Percentiles rank a stretch among this genome's conserved stretches.
phyloP scores from a whole-genome alignment of 495 filamentous ascomycete species.

The Xylaria nigripes region DNA sequence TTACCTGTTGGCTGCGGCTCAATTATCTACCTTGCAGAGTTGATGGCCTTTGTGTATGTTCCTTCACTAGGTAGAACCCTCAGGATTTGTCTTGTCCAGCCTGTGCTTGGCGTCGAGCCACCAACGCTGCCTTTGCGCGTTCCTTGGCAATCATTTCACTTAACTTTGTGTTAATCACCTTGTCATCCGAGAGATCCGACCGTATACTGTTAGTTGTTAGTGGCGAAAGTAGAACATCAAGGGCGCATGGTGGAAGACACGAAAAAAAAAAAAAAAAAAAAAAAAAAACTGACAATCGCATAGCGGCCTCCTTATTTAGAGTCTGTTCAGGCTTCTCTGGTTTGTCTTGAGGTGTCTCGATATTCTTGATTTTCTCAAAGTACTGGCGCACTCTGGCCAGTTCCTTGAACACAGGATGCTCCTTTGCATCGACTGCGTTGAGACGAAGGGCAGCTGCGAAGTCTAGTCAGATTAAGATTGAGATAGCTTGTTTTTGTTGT shows the following conservation, averaged over 20 bases:
- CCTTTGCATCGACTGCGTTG: conserved; percentile 67
- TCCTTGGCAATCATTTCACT: conserved; percentile 40
- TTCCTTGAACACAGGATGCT: conserved; percentile 79
- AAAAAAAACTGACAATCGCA: conserved; percentile 45
- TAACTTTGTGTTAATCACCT: conserved; percentile 33
- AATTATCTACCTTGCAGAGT: too few species aligned
- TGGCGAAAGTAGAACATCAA: not conserved
- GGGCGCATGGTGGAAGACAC: too few species aligned
- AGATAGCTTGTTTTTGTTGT: not conserved
- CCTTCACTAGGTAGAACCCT: conserved; percentile 11
- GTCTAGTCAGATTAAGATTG: conserved; percentile 21
- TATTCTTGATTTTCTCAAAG: conserved; percentile 79
- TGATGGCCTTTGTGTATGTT: not conserved
- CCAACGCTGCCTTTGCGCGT: conserved; percentile 34
- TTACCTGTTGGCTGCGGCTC: not conserved
- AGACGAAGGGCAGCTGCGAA: conserved; percentile 65
- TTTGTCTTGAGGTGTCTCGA: conserved; percentile 34
- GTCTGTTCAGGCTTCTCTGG: conserved; percentile 44
- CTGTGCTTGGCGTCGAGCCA: conserved; percentile 33
- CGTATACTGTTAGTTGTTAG: conserved; percentile 40
- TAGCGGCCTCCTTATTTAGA: conserved; percentile 73
- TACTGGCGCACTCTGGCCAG: conserved; percentile 80
- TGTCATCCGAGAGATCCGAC: conserved; percentile 53
- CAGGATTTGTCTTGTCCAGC: conserved; percentile 21
- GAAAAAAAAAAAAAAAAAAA: not conserved